Base-by-base conservation (phyloP, 495 filamentous ascomycete species). In the Penicillium bovifimosum region DNA sequence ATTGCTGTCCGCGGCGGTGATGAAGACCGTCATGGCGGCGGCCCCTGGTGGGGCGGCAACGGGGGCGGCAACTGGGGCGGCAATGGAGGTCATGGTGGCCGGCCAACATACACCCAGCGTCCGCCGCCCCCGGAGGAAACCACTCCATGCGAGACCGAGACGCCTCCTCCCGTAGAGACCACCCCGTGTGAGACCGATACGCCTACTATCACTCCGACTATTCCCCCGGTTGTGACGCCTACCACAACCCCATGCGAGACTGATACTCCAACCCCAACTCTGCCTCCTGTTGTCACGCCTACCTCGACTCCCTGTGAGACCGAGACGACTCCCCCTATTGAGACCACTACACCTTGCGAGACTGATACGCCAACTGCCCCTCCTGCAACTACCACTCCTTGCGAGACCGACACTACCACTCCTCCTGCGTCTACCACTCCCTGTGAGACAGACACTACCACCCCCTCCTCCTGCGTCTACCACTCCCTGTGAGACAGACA, bases 251-350 rank as follows among this genome's bases (percentile, higher is more conserved):
- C 41, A 5, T 50, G 53, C 14, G 50, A 50, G 42, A 55, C 47
- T 11, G 16, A 27, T 16, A 59, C 51, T 46, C 43, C 39, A 4
- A 57, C 54, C 4, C 33, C 53, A 8, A 47, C 50, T 18, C 32
- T 26, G 5, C 44, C 39, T 2, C 41, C 41, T 0, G 41, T 31
- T 46, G 33, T 31, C 16, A 9, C 13, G 11, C 18, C 39, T 29
- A 29, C 39, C 0, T 35, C 48, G 0, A 61, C 58, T 54, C 58
- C 58, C 0, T 60, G 58, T 5, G 58, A 60, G 47, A 59, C 56
- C 34, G 35, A 39, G 14, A 47, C 46, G 2, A 34, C 50, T 17
- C 42, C 56, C 0, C 57, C 57, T 5, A 16, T 20, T 8, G 35
- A 29, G 32, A 18, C 40, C 13, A 46, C 50, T 6, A 59, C 59